These are phyloP conservation scores for Lachnellula willkommii DNA, from an alignment of 2,329 filamentous ascomycete genomes.

Conservation along the genomic window DNA sequence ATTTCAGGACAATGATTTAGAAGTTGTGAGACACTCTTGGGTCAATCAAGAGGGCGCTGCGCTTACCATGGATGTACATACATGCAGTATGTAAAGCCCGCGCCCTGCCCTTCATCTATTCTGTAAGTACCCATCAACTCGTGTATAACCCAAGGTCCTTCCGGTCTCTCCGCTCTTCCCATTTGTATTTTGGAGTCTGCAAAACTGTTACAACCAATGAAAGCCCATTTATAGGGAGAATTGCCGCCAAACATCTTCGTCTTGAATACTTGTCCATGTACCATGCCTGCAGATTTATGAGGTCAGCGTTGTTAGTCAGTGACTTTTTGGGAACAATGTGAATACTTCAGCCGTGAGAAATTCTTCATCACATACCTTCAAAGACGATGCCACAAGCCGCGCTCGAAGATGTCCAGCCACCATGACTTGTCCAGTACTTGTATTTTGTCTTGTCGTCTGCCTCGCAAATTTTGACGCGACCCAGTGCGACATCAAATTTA, in stretches of 20 bases:
- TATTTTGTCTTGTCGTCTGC: constrained; percentile 10
- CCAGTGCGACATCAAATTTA: neutral
- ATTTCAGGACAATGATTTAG: too few species aligned
- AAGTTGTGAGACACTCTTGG: too few species aligned
- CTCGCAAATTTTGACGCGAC: neutral
- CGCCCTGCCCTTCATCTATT: neutral
- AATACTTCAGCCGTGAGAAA: too few species aligned
- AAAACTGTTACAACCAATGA: constrained; percentile 15
- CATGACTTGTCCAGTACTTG: constrained; percentile 11
- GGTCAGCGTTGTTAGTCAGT: neutral
- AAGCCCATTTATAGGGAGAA: constrained; percentile 10
- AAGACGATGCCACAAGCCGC: neutral
- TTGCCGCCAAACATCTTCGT: constrained; percentile 17
- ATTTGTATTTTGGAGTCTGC: constrained; percentile 16
- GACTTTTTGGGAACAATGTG: too few species aligned
- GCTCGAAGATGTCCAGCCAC: neutral
- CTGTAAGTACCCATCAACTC: neutral
- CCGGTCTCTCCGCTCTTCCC: constrained; percentile 12
- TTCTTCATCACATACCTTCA: neutral
- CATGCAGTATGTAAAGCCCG: constrained; percentile 15
- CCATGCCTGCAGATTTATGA: constrained; percentile 6
- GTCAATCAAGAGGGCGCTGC: too few species aligned
- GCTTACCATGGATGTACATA: constrained; percentile 18
- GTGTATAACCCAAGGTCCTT: constrained; percentile 15
- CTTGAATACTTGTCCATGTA: constrained; percentile 19